phyloP scores from a whole-genome alignment of 352 stramenopile species.

The Phytophthora agathidicida region DNA sequence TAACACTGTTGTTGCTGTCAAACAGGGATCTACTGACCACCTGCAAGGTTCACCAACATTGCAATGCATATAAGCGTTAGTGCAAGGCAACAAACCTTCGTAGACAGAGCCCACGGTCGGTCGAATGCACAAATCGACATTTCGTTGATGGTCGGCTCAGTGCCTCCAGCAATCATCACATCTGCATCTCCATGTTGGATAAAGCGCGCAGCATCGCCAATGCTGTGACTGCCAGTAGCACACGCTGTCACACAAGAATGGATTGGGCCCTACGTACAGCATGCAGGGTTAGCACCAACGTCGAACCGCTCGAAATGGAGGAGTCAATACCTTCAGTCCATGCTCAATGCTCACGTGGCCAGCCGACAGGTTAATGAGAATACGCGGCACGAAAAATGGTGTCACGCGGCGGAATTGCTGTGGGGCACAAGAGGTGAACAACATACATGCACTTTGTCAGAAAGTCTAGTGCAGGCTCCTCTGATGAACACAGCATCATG shows the following conservation, averaged over 20 bases:
- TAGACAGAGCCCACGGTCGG: conserved; percentile 93
- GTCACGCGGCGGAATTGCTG: conserved; percentile 85
- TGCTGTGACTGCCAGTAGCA: conserved; percentile 94
- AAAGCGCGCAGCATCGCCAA: conserved; percentile 93
- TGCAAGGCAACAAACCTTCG: conserved; percentile 45
- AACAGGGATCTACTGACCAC: no score
- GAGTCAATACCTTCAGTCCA: conserved; percentile 64
- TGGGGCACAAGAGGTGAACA: neutral
- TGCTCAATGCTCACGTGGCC: conserved; percentile 90
- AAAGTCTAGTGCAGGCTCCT: no score
- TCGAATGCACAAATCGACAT: conserved; percentile 94
- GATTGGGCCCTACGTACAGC: conserved; percentile 88
- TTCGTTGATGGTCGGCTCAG: conserved; percentile 93
- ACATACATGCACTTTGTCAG: no score
- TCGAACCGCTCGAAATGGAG: no score
- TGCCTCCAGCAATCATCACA: conserved; percentile 95
- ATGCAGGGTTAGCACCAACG: no score
- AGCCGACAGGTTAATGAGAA: conserved; percentile 92
- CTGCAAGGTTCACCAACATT: no score
- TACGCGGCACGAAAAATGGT: conserved; percentile 93
- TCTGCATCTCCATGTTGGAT: conserved; percentile 88
- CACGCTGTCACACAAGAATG: conserved; percentile 96
- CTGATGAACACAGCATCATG: no score
- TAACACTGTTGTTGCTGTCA: no score
- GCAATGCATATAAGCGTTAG: no score